Evolutionary conservation across 345 rosid genomes (phyloP), one percentile per base, ranked within the genome.

Genomic region (Bruguiera parviflora): DNA sequence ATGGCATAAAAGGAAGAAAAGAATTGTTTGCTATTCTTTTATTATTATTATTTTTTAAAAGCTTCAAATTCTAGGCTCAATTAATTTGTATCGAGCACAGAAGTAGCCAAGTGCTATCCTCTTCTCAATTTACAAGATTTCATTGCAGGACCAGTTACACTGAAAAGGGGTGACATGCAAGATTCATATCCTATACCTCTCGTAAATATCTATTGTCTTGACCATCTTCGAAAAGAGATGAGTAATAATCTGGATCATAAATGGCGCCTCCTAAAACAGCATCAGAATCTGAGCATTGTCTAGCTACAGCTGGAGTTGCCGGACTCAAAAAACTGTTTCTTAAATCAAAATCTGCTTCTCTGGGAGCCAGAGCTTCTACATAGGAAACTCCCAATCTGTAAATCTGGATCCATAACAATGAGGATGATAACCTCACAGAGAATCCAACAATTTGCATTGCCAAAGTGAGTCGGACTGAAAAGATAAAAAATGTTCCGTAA

Each of bases 361-460:
- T 80, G 16, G 84, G 74, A 66, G 62, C 75, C 16, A 1, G 16
- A 37, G 68, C 68, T 55, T 83, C 90, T 22, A 80, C 74, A 60
- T 58, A 43, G 24, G 89, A 81, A 71, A 84, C 85, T 28, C 98
- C 98, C 74, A 94, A 79, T 76, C 92, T 82, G 74, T 91, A 94
- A 35, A 94, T 94, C 89, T 91, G 98, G 83, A 91, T 82, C 98
- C 98, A 91, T 33, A 91, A 56, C 46, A 94, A 77, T 10, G 95
- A 84, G 25, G 98, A 91, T 5, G 83, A 88, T 24, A 94, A 71
- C 86, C 98, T 82, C 72, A 89, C 87, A 24, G 83, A 73, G 79
- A 88, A 89, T 28, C 97, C 98, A 71, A 81, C 61, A 68, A 88
- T 83, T 75, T 91, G 89, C 98, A 91, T 88, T 7, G 90, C 88